phyloP scores from a whole-genome alignment of 176 grass and related monocot genomes.

The Aechmea fasciata region DNA sequence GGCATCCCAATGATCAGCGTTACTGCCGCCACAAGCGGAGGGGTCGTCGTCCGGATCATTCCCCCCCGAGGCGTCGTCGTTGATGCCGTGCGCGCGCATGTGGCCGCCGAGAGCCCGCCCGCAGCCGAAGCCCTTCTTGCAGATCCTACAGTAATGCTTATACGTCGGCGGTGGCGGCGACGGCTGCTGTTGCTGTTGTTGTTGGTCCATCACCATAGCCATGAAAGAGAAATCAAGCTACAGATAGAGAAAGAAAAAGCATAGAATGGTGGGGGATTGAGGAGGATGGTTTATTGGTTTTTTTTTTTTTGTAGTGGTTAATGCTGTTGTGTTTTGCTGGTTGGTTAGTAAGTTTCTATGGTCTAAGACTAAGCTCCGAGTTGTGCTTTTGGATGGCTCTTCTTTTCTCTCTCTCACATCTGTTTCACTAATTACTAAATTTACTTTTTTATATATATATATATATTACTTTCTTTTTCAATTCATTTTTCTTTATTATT shows the following conservation, averaged over 20 bases:
- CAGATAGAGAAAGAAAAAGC: neutral
- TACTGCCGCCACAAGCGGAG: slow-evolving; percentile 17
- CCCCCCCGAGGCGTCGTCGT: slow-evolving; percentile 19
- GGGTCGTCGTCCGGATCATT: slow-evolving; percentile 17
- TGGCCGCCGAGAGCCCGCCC: slow-evolving; percentile 85
- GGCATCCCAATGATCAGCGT: neutral
- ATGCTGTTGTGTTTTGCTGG: slow-evolving; percentile 6
- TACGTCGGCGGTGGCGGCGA: slow-evolving; percentile 23
- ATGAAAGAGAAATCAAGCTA: slow-evolving; percentile 5
- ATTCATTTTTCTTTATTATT: neutral
- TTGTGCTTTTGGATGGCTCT: neutral
- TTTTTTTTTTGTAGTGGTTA: neutral
- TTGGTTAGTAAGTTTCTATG: slow-evolving; percentile 13
- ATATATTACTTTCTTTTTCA: neutral
- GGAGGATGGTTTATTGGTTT: neutral
- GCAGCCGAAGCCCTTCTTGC: slow-evolving; percentile 74
- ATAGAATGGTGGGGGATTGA: neutral
- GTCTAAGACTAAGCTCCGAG: slow-evolving; percentile 7
- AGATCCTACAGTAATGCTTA: slow-evolving; percentile 76
- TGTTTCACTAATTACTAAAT: neutral
- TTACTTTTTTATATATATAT: neutral
- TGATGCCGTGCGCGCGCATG: slow-evolving; percentile 71
- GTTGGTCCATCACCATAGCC: slow-evolving; percentile 50
- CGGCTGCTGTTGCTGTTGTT: slow-evolving; percentile 16
- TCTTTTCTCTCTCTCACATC: neutral